Base-by-base conservation (phyloP, 805 yeast genomes). In the Isabelozyma pseudorhagii region DNA sequence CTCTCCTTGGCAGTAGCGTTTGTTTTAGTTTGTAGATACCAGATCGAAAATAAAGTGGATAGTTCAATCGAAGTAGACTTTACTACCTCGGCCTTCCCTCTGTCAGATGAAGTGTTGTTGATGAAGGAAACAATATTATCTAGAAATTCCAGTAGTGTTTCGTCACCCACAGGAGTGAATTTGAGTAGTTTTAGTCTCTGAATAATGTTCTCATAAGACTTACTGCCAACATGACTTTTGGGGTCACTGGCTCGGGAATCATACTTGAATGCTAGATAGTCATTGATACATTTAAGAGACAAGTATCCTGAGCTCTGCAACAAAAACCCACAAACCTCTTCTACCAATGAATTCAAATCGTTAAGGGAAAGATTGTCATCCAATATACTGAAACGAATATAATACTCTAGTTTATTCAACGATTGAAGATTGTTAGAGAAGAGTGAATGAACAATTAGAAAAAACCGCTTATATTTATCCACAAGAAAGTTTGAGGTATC, bases 281-380 rank as follows among this genome's bases (percentile, higher is more conserved):
- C 60, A 13, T 36, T 47, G 2, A 64, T 53, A 66, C 61, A 65
- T 5, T 46, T 28, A 14, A 63, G 50, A n/a, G 38, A 29, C 9
- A 53, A 40, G 13, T 46, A 14, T 4, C 56, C 59, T 6, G 50
- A 51, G 9, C 57, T 44, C 10, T 46, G 15, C 8, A 34, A 34
- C 10, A 54, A 42, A 36, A 61, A 49, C 8, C 50, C 39, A 5
- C 38, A 38, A 5, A 62, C 45, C 31, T 50, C 52, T 10, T 47
- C 53, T 8, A 48, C 42, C 14, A 64, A 46, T 11, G 17, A 31
- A 4, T 50, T 47, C 18, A 56, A 44, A 9, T 57, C 63, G 13
- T 41, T 28, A 3, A 38, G n/a, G 6, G 54, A 44, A 18, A 53
- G 42, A 9, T 52, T 53, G 10, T 59, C 59, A 46, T 62, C 62